Evolutionary conservation across 83 land plant genomes (phyloP), one percentile per base, ranked within the genome.

Genomic region (Picea abies): DNA sequence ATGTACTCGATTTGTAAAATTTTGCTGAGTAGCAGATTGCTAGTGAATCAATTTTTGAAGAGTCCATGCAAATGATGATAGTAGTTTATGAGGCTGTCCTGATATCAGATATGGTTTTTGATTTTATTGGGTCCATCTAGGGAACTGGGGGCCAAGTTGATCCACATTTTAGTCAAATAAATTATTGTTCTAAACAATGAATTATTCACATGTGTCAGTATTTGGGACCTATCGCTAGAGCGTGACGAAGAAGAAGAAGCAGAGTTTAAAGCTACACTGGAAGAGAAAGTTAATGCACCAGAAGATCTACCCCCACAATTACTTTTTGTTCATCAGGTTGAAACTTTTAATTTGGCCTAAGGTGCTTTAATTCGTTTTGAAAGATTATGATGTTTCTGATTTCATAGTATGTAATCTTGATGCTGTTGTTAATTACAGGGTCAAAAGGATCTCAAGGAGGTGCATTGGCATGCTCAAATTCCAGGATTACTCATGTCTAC

Each of bases 231-330:
- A 61, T 88, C 98, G 25, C 78, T 96, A 66, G 99, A 97, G 84
- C 90, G 91, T 63, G 99, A 97, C 79, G 91, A 94, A 39, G 99
- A 97, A 85, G 99, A 97, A 84, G 99, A 97, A 79, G 96, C 94
- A 35, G 91, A 94, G 80, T 97, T 94, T 82, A 94, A 85, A 85
- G 91, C 91, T 12, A 80, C 88, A 44, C 82, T 86, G 77, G 85
- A 91, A 76, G 91, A 92, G 60, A 85, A 91, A 83, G 99, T 88
- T 39, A 90, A 88, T 85, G 93, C 96, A 16, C 99, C 99, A 0
- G 86, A 89, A 60, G 90, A 96, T 87, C 75, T 97, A 56, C 98
- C 99, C 0, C 97, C 99, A 65, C 97, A 95, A 71, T 89, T 97
- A 25, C 93, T 97, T 4, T 97, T 97, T 88, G 91, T 92, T 81